Base-by-base conservation (phyloP, 352 stramenopile species). In the Phytopythium cucurbitacearum region DNA sequence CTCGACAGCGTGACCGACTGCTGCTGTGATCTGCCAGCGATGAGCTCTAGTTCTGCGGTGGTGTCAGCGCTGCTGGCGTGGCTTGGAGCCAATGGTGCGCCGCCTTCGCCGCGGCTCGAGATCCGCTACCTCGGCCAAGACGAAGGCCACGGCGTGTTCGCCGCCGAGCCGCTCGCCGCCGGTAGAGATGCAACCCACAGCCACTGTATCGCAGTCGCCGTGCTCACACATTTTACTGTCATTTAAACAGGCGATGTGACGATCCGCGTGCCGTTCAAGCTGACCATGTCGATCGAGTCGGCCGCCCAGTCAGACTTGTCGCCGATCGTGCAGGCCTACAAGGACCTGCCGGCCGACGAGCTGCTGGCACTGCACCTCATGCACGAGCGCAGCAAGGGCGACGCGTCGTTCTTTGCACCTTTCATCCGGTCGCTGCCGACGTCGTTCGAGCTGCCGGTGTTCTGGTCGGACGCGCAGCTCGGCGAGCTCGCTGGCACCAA, bases 321-420 rank as follows among this genome's bases (percentile, higher is more conserved):
- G 5, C 50, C 57, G 0, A 49, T 87, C 42, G 46, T 82, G 9
- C 51, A 65, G 11, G 64, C 65, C 44, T 69, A 85, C 34, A 55
- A 54, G 12, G 64, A 80, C 28, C 62, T 82, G 33, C 62, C 69
- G 32, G 48, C 58, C n/a, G 73, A 82, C 32, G 76, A 87, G 47
- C 53, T 87, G 41, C 52, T 87, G 44, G 76, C 76, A 39, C 45
- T 87, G 49, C 73, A 83, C 45, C 57, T 87, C 13, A 82, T 87
- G 73, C 63, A 83, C 49, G 76, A 87, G 28, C 63, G 71, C 12
- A 72, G 56, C 53, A 87, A 84, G 53, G 63, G 63, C 7, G 46
- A 13, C 0, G 45, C 47, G 0, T 84, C 73, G 9, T 82, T 84
- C 62, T 87, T 69, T 40, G 69, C 68, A 21, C 73, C 73, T 13